Evolutionary conservation across 768 basidiomycete species (phyloP), one percentile per base, ranked within the genome.

Genomic region (Lactarius trivialis): DNA sequence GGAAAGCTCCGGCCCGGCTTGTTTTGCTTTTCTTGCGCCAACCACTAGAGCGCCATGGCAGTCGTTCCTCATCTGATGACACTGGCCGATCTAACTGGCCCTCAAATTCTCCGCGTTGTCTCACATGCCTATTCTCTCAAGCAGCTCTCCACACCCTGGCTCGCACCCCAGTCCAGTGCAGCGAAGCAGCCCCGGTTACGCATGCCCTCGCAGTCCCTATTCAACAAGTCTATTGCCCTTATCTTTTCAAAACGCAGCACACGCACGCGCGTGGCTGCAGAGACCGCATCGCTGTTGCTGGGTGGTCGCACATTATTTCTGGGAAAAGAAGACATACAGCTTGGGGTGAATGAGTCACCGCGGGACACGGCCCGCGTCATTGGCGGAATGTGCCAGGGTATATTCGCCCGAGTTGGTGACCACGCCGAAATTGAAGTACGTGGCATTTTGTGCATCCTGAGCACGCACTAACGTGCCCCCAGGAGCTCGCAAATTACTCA

Each of bases 191-290:
- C 65, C 8, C 58, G 71, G 33, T 71, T 86, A 52, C 81, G 79
- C 8, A 77, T 88, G 68, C 88, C 89, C 1, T 82, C 87, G 0
- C 89, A 88, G 72, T 86, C 88, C 2, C 79, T 93, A 4, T 85
- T 85, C 70, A 85, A 83, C 71, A 93, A 95, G 74, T 85, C 90
- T 0, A 81, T 98, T 63, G 95, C 95, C 0, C 76, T 98, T 58
- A 73, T 98, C 41, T 98, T 99, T 74, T 87, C 86, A 2, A 99
- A 99, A 71, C 85, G 96, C 39, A 92, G 89, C 70, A 98, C 96
- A 0, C 83, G 96, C 49, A 99, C 97, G 0, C 84, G 97, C 14
- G 74, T 98, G 7, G 82, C 93, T 2, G 87, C 89, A 8, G 96
- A 99, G 76, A 95, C 93, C 0, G 83, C 91, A 28, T 75, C 89